Evolutionary conservation across 1,139 yeast species (phyloP).

Genomic region (Torulaspora pretoriensis): DNA sequence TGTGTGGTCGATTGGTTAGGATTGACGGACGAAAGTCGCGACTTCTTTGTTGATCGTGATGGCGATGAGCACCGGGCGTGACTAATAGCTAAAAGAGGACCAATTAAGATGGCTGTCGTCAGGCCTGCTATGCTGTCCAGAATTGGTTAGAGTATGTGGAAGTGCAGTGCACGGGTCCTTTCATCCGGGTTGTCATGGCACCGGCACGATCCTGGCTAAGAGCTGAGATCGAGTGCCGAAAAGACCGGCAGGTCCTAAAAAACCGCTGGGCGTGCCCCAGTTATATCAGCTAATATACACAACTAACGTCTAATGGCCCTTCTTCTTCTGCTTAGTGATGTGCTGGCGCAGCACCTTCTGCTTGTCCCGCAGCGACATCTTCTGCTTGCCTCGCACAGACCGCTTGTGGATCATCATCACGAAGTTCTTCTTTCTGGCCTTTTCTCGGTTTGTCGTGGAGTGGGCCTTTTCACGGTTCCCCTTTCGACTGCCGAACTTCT

Average conservation of each 20-base stretch:
- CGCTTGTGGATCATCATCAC: conserved; percentile 97
- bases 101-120: too few relatives aligned
- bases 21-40: too few relatives aligned
- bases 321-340: conserved; percentile 82
- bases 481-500: conserved; percentile 80
- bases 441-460: conserved; percentile 91
- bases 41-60: too few relatives aligned
- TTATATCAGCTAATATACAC: conserved; percentile 7
- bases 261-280: not conserved
- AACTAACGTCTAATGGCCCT: conserved; percentile 46
- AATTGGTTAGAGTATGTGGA: too few relatives aligned
- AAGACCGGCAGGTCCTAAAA: not conserved
- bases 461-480: conserved; percentile 75
- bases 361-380: conserved; percentile 82
- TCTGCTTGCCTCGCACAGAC: conserved; percentile 90
- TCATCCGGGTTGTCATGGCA: not conserved
- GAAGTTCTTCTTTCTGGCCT: conserved; percentile 96
- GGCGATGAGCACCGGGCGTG: too few relatives aligned
- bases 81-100: too few relatives aligned
- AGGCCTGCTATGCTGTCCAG: too few relatives aligned
- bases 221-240: too few relatives aligned
- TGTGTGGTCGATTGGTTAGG: too few relatives aligned
- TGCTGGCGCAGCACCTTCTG: conserved; percentile 85
- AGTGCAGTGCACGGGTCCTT: too few relatives aligned
- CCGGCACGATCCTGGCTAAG: too few relatives aligned